These are phyloP conservation scores for Allantophomopsis cytisporea DNA, from an alignment of 2,329 filamentous ascomycete species.

Conservation along the genomic window DNA sequence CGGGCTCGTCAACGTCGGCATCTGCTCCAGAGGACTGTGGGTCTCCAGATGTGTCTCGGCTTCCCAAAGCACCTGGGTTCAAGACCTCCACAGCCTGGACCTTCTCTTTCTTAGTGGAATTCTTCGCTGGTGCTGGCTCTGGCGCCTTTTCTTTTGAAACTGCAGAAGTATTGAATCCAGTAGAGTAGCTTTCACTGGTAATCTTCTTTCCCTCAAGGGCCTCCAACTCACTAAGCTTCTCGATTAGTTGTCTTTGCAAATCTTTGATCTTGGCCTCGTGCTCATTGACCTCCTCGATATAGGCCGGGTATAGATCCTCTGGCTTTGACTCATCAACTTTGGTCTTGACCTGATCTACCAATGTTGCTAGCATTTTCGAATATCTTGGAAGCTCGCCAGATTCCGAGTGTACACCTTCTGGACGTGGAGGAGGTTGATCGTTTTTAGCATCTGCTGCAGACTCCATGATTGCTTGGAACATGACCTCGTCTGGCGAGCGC, in stretches of 20 bases:
- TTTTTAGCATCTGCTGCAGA: constrained; percentile 59
- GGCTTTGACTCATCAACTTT: constrained; percentile 61
- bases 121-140: constrained; percentile 12
- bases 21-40: constrained; percentile 42
- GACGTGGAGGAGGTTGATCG: constrained; percentile 59
- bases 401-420: constrained; percentile 65
- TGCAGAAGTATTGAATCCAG: constrained; percentile 79
- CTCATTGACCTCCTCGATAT: constrained; percentile 62
- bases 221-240: constrained; percentile 70
- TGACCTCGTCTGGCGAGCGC: constrained; percentile 61
- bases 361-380: constrained; percentile 95
- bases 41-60: constrained; percentile 23
- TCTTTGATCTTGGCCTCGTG: constrained; percentile 68
- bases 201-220: constrained; percentile 81
- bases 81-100: constrained; percentile 54
- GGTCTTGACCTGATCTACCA: constrained; percentile 81
- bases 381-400: constrained; percentile 66
- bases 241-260: constrained; percentile 61
- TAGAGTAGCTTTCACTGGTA: constrained; percentile 79
- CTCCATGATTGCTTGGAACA: constrained; percentile 84
- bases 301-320: constrained; percentile 56
- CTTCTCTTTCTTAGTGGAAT: constrained; percentile 27
- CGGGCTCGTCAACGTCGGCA: constrained; percentile 45
- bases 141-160: constrained; percentile 50
- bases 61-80: constrained; percentile 45